Evolutionary conservation across 225 moss, liverwort and hornwort genomes (phyloP).

Genomic region (Marchantia polymorpha): DNA sequence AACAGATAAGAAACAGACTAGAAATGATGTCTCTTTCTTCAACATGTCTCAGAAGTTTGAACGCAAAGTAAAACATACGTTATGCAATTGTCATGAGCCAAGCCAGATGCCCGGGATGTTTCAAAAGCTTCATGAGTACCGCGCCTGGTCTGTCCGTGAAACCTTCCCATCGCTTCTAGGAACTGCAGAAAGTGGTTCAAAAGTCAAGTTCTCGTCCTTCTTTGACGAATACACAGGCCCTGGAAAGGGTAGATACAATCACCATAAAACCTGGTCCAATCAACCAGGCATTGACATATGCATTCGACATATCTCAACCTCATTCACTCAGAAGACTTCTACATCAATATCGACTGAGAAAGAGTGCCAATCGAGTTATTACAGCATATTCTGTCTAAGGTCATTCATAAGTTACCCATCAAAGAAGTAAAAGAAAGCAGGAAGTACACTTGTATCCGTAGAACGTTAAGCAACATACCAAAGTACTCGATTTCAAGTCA

Average conservation of each 20-base stretch:
- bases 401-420: not conserved
- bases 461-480: slow-evolving; percentile 39
- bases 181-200: slow-evolving; percentile 43
- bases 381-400: not conserved
- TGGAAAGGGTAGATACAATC: not conserved
- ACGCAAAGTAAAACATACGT: slow-evolving; percentile 45
- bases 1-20: no score
- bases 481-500: slow-evolving; percentile 75
- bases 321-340: no score
- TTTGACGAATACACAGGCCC: not conserved
- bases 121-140: slow-evolving; percentile 55
- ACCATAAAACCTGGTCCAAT: not conserved
- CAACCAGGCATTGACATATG: not conserved
- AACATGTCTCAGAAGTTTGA: not conserved
- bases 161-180: slow-evolving; percentile 92
- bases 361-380: not conserved
- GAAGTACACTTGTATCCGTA: no score
- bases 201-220: not conserved
- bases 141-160: slow-evolving; percentile 82
- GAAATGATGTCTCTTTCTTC: not conserved
- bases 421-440: not conserved
- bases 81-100: slow-evolving; percentile 93
- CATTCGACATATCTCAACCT: not conserved
- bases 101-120: slow-evolving; percentile 47
- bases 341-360: not conserved